These are phyloP conservation scores for Punica granatum DNA, from an alignment of 345 rosid genomes.

Conservation along the genomic window DNA sequence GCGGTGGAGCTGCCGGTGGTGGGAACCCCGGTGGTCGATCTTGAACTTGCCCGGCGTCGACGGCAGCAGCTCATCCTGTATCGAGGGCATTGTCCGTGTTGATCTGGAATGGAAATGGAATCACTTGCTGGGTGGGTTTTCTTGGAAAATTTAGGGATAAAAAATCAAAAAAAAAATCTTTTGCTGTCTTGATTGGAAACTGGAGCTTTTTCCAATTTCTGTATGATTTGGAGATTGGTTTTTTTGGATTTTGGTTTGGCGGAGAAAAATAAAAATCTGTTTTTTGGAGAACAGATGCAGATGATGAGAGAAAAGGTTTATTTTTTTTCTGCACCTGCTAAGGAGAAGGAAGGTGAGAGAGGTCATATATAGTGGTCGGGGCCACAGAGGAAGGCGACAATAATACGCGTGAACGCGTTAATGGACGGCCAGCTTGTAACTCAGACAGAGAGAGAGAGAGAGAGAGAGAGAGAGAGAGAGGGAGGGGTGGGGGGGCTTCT, in stretches of 20 bases:
- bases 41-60: conserved; percentile 49
- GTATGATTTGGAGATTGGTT: neutral
- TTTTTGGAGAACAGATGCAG: conserved; percentile 8
- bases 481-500: neutral
- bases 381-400: conserved; percentile 4
- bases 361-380: conserved; percentile 8
- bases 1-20: conserved; percentile 35
- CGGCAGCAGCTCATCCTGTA: conserved; percentile 41
- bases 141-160: neutral
- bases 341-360: neutral
- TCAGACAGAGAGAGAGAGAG: neutral
- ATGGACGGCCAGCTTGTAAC: conserved; percentile 11
- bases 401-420: conserved; percentile 19
- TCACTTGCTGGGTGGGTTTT: neutral
- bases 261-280: neutral
- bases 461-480: neutral
- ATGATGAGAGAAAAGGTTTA: neutral
- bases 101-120: no score
- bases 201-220: neutral
- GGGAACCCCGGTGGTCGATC: conserved; percentile 29
- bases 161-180: no score
- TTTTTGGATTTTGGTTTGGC: neutral
- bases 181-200: neutral
- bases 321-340: conserved; percentile 12
- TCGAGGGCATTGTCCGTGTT: conserved; percentile 20